Evolutionary conservation across 768 basidiomycete species (phyloP), one percentile per base, ranked within the genome.

Genomic region (Suillus bovinus): DNA sequence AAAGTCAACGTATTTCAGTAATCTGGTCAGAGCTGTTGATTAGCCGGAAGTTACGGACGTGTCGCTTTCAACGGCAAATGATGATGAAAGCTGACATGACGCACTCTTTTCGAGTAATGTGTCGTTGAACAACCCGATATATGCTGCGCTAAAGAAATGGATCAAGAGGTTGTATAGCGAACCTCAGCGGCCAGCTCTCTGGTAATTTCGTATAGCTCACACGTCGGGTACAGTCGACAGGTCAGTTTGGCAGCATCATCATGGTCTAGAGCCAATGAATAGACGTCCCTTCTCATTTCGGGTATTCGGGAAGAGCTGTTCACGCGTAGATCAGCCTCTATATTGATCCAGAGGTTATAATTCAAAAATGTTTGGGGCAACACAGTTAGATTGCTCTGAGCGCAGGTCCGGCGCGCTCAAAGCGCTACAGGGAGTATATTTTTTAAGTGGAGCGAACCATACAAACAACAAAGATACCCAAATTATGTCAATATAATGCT

Each of bases 311-410:
- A 81, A 58, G 81, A 82, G 27, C 64, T 89, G n/a, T 70, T 74
- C 11, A 57, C 22, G n/a, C 74, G 74, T 42, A 76, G 77, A 1
- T 70, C 31, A 47, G 14, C 31, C n/a, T 53, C 31, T 53, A 10
- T 11, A 34, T 53, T 3, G n/a, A 34, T 86, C 3, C 89, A 84
- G 80, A 69, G 79, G 60, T 63, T 87, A 13, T 78, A 10, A 61
- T 74, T 3, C 54, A 74, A 53, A 67, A 70, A 63, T 66, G 11
- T 88, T 87, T 64, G 88, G 87, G 0, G 84, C 84, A 29, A 78
- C 81, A 59, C 70, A 80, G 82, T 27, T 89, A 84, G 83, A 69
- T 90, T 24, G 80, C 84, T 5, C 72, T 89, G 38, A 82, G 84
- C 2, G 78, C 78, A 5, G 77, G 41, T 88, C 89, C 62, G 87